Conservation (phyloP, 192 early-diverging fungal species). For the Backusella sp. region DNA sequence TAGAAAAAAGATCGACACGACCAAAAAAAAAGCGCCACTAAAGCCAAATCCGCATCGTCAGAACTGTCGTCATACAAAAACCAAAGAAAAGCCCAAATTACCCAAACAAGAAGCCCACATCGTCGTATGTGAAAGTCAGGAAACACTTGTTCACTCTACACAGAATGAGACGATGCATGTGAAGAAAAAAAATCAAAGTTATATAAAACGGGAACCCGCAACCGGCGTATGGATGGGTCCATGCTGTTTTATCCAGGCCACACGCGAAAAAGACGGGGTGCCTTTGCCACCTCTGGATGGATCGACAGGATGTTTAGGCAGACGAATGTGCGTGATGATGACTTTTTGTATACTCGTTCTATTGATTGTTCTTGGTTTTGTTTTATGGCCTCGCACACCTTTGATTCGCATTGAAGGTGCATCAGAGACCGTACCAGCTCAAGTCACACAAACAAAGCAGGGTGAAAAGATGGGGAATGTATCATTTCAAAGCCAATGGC, state of each 20-base stretch:
- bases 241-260: neutral
- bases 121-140: conserved; percentile 4
- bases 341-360: conserved; percentile 4
- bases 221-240: neutral
- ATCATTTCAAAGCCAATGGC: conserved; percentile 23
- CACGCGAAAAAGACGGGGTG: neutral
- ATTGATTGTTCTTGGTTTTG: neutral
- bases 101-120: neutral
- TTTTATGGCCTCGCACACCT: conserved; percentile 26
- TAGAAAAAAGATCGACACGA: neutral
- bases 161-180: neutral
- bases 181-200: neutral
- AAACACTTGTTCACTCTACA: neutral
- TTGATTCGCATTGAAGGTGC: conserved; percentile 22
- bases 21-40: neutral
- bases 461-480: conserved; percentile 16
- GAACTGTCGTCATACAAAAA: neutral
- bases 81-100: neutral
- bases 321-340: conserved; percentile 6
- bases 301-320: neutral
- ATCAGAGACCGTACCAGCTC: neutral
- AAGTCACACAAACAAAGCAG: conserved; percentile 14
- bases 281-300: neutral
- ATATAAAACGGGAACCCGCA: neutral
- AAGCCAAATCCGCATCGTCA: neutral